Base-by-base conservation (phyloP, 345 rosid genomes). In the Salix viminalis region DNA sequence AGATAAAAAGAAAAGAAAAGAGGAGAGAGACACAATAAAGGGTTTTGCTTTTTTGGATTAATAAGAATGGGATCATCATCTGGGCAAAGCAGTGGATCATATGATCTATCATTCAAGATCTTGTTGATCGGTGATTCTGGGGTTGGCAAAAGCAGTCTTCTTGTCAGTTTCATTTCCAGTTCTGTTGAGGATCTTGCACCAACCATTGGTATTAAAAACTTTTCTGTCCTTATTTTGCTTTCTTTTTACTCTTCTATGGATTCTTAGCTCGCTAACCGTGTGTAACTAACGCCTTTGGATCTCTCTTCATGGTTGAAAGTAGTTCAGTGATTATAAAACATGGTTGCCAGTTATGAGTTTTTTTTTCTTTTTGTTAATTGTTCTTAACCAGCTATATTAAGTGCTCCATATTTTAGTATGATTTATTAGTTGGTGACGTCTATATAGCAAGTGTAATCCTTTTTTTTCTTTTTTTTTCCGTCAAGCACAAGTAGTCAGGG, bases 81-180 rank as follows among this genome's bases (percentile, higher is more conserved):
- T 6, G 94, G 92, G 30, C 97, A 89, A 44, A 82, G 84, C 73
- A 82, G 89, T 75, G 86, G 89, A 71, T 70, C 44, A 52, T 85
- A 85, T 72, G 97, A 95, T 88, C 91, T 93, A 67, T 93, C 99
- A 1, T 95, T 95, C 88, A 95, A 93, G 93, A 89, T 95, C 92
- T 79, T 95, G 90, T 88, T 95, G 89, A 91, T 95, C 75, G 99
- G 99, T 21, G 99, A 93, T 83, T 93, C 99, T 13, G 93, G 91
- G 67, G 99, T 95, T 75, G 99, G 99, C 76, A 95, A 95, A 85
- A 95, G 99, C 82, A 90, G 97, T 73, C 91, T 95, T 75, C 97
- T 93, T 86, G 93, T 95, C 64, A 93, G 96, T 85, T 95, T 95
- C 93, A 95, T 95, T 83, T 91, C 98, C 61, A 76, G 74, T 73